Percentiles rank a stretch among this genome's conserved stretches.
These are phyloP conservation scores for Oidiodendron maius DNA, from an alignment of 495 filamentous ascomycete genomes.

Conservation along the genomic window DNA sequence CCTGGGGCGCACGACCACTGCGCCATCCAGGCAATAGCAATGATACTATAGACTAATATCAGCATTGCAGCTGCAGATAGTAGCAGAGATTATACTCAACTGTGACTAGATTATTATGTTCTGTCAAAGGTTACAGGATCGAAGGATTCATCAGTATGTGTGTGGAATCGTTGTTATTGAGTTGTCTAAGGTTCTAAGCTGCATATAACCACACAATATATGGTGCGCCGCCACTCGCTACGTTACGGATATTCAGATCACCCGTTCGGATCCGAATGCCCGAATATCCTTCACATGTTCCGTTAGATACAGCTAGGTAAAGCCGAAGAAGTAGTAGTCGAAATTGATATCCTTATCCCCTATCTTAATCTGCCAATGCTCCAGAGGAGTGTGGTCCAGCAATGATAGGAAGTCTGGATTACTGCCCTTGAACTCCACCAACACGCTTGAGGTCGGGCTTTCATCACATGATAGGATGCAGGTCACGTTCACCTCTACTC, in stretches of 20 bases:
- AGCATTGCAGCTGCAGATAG: neutral
- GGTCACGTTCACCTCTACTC: neutral
- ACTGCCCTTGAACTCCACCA: conserved; percentile 10
- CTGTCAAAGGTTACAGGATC: no score
- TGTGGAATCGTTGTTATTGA: no score
- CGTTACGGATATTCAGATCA: no score
- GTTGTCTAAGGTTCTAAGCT: no score
- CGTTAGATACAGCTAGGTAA: conserved; percentile 13
- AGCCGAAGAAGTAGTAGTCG: conserved; percentile 15
- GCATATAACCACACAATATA: no score
- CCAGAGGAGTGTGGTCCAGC: conserved; percentile 5
- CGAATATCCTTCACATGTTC: no score
- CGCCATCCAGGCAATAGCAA: no score
- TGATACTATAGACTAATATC: conserved; percentile 17
- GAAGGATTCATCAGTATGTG: no score
- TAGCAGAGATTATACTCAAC: conserved; percentile 1
- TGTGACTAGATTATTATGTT: neutral
- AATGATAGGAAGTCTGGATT: conserved; percentile 3
- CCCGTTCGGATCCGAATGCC: no score
- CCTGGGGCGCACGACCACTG: no score
- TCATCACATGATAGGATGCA: conserved; percentile 12
- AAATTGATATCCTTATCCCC: conserved; percentile 10
- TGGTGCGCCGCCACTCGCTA: no score
- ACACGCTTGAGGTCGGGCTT: neutral
- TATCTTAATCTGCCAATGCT: conserved; percentile 4